Percentiles rank a stretch among this genome's conserved stretches.
Evolutionary conservation across 1,139 yeast species (phyloP).

Genomic region (Yamadazyma triangularis): DNA sequence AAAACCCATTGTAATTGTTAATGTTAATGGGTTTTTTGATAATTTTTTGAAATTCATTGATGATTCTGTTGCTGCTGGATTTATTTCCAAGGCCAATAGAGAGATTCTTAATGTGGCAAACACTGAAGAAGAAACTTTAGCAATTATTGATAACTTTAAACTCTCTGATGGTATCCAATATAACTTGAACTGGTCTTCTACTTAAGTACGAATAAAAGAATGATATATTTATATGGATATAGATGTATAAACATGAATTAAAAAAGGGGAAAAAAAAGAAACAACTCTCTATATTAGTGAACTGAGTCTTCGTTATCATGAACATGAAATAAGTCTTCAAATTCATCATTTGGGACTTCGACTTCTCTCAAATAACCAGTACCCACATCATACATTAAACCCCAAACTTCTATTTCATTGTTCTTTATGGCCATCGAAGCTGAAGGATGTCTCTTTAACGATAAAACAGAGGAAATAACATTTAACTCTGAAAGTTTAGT

Average conservation of each 20-base stretch:
- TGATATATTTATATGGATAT: background rate
- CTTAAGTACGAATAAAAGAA: conserved; percentile 12
- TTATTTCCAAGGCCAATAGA: conserved; percentile 65
- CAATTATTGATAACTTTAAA: conserved; percentile 53
- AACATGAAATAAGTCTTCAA: conserved; percentile 47
- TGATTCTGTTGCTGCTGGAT: conserved; percentile 57
- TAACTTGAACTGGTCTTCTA: conserved; percentile 63
- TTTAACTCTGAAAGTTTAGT: conserved; percentile 74
- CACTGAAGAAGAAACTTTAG: conserved; percentile 62
- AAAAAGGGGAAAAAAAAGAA: background rate
- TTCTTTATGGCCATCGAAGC: conserved; percentile 67
- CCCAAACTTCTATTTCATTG: conserved; percentile 84
- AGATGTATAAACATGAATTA: background rate
- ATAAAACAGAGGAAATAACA: conserved; percentile 56
- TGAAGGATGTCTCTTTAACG: conserved; percentile 65
- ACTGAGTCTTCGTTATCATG: conserved; percentile 32
- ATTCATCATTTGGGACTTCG: conserved; percentile 50
- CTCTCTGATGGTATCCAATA: conserved; percentile 69
- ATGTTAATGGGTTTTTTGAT: conserved; percentile 78
- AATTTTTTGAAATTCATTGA: conserved; percentile 57
- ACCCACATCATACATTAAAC: conserved; percentile 81
- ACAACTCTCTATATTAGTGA: conserved; percentile 6
- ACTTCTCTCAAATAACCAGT: conserved; percentile 63
- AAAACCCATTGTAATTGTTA: conserved; percentile 74
- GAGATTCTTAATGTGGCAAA: conserved; percentile 65